A percentile compares a stretch with the other conserved stretches of the same genome.
phyloP scores from a whole-genome alignment of 2,329 filamentous ascomycete genomes.

The Epichloe scottii region DNA sequence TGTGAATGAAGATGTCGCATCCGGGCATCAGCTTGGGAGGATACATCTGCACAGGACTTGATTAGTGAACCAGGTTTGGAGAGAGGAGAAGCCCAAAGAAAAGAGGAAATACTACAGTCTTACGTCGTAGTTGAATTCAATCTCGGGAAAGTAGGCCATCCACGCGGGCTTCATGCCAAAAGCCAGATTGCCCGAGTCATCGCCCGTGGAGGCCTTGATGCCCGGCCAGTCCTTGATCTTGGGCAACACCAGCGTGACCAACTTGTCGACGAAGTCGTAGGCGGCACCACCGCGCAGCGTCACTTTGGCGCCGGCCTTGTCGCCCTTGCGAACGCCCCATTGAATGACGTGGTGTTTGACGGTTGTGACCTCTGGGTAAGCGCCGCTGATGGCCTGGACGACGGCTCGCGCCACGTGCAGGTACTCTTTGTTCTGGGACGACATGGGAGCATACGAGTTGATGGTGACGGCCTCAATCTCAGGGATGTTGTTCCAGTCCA shows the following conservation, averaged over 20 bases:
- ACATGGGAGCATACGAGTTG: conserved; percentile 60
- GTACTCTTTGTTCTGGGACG: conserved; percentile 57
- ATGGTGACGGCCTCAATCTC: conserved; percentile 70
- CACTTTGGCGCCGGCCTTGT: conserved; percentile 63
- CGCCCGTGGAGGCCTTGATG: conserved; percentile 52
- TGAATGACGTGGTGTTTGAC: conserved; percentile 58
- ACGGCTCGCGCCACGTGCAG: conserved; percentile 76
- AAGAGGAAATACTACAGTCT: conserved; percentile 24
- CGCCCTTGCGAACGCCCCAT: conserved; percentile 62
- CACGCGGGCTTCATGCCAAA: conserved; percentile 69
- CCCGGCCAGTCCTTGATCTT: conserved; percentile 95
- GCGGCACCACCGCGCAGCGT: conserved; percentile 70
- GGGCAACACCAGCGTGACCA: conserved; percentile 80
- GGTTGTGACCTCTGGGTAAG: conserved; percentile 56
- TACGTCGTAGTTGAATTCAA: conserved; percentile 91
- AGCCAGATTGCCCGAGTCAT: conserved; percentile 74
- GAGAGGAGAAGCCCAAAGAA: background rate
- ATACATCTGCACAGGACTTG: conserved; percentile 35
- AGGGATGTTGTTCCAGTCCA: conserved; percentile 77
- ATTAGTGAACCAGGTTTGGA: background rate
- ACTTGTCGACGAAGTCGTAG: conserved; percentile 81
- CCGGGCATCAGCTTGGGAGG: conserved; percentile 67
- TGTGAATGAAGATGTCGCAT: conserved; percentile 72
- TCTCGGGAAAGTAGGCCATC: conserved; percentile 79
- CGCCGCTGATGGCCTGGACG: conserved; percentile 74